Evolutionary conservation across 495 filamentous ascomycete species (phyloP), one percentile per base, ranked within the genome.

Genomic region (Podospora pseudocomata): DNA sequence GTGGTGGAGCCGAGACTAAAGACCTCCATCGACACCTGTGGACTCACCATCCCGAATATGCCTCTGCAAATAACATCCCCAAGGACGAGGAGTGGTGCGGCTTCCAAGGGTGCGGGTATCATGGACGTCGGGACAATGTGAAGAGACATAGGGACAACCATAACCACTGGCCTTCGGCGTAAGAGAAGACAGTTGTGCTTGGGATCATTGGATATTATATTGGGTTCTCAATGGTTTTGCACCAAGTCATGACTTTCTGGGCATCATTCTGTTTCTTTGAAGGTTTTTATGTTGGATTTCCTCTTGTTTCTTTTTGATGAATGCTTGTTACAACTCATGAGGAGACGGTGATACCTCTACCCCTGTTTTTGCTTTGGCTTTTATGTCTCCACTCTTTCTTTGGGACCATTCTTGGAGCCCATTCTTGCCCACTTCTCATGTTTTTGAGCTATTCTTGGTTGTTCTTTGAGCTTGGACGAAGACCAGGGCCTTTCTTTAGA

Each of bases 21-120:
- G 73, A 75, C 54, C 65, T 70, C 2, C 0, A 73, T 44, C 64
- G 73, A 16, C 73, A 75, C 64, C 65, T 71, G 28, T 75, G 73
- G 73, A 16, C 65, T 0, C 2, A 69, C 18, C 73, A 75, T 20
- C 30, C 44, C 0, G 23, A 32, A 4, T 65, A 63, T 5, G 67
- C 73, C 23, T 23, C 23, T 23, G 23, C 0, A 0, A 6, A 11
- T 7, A 19, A 16, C 0, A 26, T 70, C 0, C 68, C 67, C 0
- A 54, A 54, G 15, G 69, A 70, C 6, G 27, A 70, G 34, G 59
- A 60, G 1, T 0, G 0, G n/a, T 75, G 73, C 49, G 28, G 30
- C 1, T 63, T 49, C 11, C 63, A 32, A 0, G 30, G 19, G 6
- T 75, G 73, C 23, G 44, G 23, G 23, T 66, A 73, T 28, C 28